Evolutionary conservation across 2,329 filamentous ascomycete genomes (phyloP).

Genomic region (Cercospora canescens): DNA sequence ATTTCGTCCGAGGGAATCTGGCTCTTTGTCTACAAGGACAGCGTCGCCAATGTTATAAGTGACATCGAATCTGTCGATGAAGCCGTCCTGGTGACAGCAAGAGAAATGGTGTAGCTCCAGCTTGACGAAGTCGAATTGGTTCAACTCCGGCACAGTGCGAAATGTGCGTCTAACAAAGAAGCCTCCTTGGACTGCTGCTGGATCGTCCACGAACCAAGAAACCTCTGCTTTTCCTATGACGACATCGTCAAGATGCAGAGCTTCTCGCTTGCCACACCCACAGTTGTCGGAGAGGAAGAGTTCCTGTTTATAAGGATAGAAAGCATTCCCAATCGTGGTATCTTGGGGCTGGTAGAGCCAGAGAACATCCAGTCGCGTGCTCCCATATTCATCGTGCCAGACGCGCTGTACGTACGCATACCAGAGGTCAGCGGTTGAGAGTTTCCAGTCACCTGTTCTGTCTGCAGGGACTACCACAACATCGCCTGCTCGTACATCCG

Average conservation of each 20-base stretch:
- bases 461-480: constrained; percentile 51
- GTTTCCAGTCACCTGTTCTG: constrained; percentile 57
- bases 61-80: constrained; percentile 10
- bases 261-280: constrained; percentile 58
- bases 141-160: constrained; percentile 48
- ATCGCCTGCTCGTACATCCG: constrained; percentile 47
- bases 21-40: constrained; percentile 49
- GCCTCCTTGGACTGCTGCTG: constrained; percentile 46
- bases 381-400: constrained; percentile 36
- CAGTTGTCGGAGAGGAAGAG: constrained; percentile 77
- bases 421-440: constrained; percentile 56
- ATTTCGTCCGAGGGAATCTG: constrained; percentile 28
- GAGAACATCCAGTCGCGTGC: constrained; percentile 59
- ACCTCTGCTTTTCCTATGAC: constrained; percentile 60
- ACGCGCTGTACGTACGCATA: constrained; percentile 68
- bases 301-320: constrained; percentile 71
- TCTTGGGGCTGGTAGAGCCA: constrained; percentile 75
- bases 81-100: constrained; percentile 33
- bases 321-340: constrained; percentile 67
- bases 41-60: constrained; percentile 59
- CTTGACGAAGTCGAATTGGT: constrained; percentile 59
- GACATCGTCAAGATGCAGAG: constrained; percentile 58
- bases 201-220: constrained; percentile 55
- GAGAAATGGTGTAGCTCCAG: constrained; percentile 56
- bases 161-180: constrained; percentile 75